These are phyloP conservation scores for Coniella lustricola DNA, from an alignment of 2,329 filamentous ascomycete genomes.

Conservation along the genomic window DNA sequence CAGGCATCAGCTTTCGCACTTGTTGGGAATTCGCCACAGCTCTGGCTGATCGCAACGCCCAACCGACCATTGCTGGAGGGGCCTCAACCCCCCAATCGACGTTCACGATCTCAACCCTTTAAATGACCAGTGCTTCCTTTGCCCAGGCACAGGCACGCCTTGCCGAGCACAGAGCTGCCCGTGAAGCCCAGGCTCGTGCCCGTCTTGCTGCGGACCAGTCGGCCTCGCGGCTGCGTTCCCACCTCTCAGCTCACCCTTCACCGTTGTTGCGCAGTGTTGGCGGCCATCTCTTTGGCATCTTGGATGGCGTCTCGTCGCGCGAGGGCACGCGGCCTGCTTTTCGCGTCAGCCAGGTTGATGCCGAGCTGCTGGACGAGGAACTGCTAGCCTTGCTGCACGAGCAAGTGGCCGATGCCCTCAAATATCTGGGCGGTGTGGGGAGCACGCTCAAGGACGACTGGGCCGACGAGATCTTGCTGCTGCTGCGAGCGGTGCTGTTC, in stretches of 20 bases:
- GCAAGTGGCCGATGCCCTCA: conserved; percentile 81
- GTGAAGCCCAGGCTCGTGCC: conserved; percentile 59
- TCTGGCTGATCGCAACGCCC: no score
- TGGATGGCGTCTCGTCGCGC: conserved; percentile 65
- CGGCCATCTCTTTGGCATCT: conserved; percentile 50
- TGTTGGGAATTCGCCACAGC: no score
- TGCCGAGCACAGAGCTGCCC: conserved; percentile 68
- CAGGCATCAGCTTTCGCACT: no score
- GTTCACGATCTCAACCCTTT: no score
- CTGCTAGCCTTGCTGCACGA: conserved; percentile 75
- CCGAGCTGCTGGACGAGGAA: conserved; percentile 90
- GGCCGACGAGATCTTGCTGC: conserved; percentile 75
- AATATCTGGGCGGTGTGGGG: conserved; percentile 45
- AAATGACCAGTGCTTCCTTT: conserved; percentile 61
- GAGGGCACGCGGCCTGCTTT: conserved; percentile 80
- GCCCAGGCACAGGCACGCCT: conserved; percentile 85
- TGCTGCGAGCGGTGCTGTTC: conserved; percentile 73
- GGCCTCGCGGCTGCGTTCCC: conserved; percentile 30
- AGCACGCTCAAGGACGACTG: conserved; percentile 75
- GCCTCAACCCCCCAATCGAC: no score
- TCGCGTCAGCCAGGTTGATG: conserved; percentile 91
- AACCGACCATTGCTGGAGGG: no score
- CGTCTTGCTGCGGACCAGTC: conserved; percentile 40
- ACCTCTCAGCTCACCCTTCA: conserved; percentile 46
- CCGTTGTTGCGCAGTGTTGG: conserved; percentile 49